Evolutionary conservation across 2,329 filamentous ascomycete species (phyloP), one percentile per base, ranked within the genome.

Genomic region (Pyrenochaeta sp.): DNA sequence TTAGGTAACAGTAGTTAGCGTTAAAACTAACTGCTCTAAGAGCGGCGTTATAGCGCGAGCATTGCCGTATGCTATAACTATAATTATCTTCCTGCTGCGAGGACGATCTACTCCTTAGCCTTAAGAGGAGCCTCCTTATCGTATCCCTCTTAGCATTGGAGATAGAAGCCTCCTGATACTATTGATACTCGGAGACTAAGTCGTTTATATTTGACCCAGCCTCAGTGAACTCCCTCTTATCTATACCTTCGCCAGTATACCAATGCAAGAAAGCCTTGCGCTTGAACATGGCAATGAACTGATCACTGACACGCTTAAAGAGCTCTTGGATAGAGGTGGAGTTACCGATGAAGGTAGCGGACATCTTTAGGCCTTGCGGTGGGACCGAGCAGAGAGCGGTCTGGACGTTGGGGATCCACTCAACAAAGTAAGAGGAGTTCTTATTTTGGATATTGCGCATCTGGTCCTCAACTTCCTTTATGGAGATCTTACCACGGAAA

Each of bases 251-350:
- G 73, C 92, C 92, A 86, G 94, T 99, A 82, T 99, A 99, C 94
- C 94, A 99, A 84, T 97, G 94, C 86, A 99, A 90, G 91, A 99
- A 99, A 87, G 94, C 94, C 89, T 97, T 99, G 81, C 94, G 91
- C 81, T 94, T 86, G 88, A 99, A 99, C 94, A 99, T 99, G 75
- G 92, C 94, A 80, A 88, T 92, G 86, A 99, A 99, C 82, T 99
- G 94, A 79, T 99, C 94, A 74, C 94, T 94, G 67, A 99, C 83
- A 86, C 94, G 93, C 90, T 99, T 97, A 89, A 99, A 99, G 69
- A 99, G 89, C 83, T 99, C 94, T 84, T 99, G 94, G 80, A 99
- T 99, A 61, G 93, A 95, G 67, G 94, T 99, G 58, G 92, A 96
- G 88, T 99, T 99, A 73, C 94, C 94, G 64, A 99, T 90, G 68